phyloP scores from a whole-genome alignment of 2,329 filamentous ascomycete genomes.

The Cytospora chrysosperma region DNA sequence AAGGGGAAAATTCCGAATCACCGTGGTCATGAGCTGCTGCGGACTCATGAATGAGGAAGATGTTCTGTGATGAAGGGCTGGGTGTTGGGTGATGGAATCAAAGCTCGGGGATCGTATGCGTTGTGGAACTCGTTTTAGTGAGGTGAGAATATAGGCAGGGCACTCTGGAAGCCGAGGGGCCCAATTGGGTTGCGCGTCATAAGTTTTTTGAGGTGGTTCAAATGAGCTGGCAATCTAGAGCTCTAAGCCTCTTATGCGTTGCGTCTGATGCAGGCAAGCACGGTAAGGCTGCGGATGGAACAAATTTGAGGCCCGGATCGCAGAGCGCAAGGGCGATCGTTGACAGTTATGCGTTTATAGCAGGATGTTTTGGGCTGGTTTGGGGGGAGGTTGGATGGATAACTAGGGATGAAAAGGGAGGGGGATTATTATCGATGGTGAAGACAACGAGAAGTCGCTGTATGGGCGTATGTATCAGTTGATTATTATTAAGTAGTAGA shows the following conservation, averaged over 20 bases:
- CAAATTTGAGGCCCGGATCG: not conserved
- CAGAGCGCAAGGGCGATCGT: not conserved
- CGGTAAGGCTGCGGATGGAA: not conserved
- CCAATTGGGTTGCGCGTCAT: not conserved
- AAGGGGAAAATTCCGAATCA: constrained; percentile 14
- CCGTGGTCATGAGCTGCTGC: constrained; percentile 5
- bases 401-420: not conserved
- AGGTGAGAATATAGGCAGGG: not conserved
- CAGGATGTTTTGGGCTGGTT: not conserved
- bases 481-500: not conserved
- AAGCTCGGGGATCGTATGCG: constrained; percentile 1
- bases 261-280: not conserved
- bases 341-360: not conserved
- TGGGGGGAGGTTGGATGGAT: not conserved
- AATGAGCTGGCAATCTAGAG: not conserved
- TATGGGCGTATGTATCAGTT: not conserved
- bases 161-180: not conserved
- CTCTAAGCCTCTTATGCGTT: not conserved
- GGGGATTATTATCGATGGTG: not conserved
- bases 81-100: constrained; percentile 2
- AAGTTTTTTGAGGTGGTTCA: not conserved
- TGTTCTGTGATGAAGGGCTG: not conserved
- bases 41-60: not conserved
- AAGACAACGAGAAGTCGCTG: not conserved
- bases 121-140: not conserved